Conservation (phyloP, 2,329 filamentous ascomycete species). For the Fusarium sp. region DNA sequence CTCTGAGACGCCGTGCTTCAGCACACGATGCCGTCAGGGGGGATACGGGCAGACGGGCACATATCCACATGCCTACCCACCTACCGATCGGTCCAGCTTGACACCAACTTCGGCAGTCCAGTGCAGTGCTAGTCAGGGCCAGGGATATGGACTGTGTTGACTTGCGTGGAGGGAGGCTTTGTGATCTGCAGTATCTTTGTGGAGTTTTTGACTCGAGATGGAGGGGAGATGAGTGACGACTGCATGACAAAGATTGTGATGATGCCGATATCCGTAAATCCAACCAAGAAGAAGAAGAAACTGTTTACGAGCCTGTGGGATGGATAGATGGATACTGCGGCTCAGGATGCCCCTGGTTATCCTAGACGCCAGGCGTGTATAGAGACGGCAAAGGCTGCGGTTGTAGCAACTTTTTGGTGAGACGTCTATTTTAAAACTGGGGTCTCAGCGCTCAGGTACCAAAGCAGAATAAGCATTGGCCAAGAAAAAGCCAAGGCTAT, state of each 20-base stretch:
- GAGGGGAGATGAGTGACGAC: background rate
- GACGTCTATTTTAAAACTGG: constrained; percentile 27
- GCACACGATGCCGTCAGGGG: background rate
- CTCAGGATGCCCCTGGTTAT: constrained; percentile 4
- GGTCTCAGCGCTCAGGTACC: constrained; percentile 12
- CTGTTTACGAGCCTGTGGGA: no score
- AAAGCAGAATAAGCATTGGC: constrained; percentile 28
- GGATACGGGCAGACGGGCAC: background rate
- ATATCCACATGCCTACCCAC: constrained; percentile 11
- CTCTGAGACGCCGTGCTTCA: constrained; percentile 14
- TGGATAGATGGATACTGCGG: constrained; percentile 3
- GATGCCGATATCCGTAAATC: constrained; percentile 17
- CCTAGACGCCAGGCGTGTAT: background rate
- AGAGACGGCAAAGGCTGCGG: constrained; percentile 5
- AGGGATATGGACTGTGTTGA: constrained; percentile 6
- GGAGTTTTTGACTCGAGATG: constrained; percentile 4
- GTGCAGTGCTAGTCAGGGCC: constrained; percentile 3
- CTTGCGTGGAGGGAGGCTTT: background rate
- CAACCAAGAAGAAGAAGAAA: background rate
- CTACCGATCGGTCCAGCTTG: constrained; percentile 14
- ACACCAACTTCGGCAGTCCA: constrained; percentile 5
- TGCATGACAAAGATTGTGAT: constrained; percentile 6
- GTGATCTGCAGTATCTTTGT: constrained; percentile 22
- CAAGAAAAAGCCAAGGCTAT: constrained; percentile 26
- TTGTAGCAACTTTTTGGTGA: constrained; percentile 3